Evolutionary conservation across 23 red algal species (phyloP).

Genomic region (Pyropia yezoensis): DNA sequence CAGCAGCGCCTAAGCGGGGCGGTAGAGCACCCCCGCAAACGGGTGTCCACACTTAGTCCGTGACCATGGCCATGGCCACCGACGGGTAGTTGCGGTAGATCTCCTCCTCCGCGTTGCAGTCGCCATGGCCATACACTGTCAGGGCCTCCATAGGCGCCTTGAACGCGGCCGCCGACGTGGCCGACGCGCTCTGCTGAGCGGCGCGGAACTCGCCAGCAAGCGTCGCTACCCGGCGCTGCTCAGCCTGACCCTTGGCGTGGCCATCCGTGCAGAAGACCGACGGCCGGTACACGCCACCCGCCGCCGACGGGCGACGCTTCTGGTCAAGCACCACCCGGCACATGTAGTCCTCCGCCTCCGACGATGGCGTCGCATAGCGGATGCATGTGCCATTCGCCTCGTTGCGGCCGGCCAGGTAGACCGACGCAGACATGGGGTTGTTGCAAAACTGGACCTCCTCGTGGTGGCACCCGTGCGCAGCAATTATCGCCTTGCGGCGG

Average conservation of each 20-base stretch:
- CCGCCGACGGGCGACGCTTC: slow-evolving; percentile 11
- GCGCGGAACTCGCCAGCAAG: slow-evolving; percentile 49
- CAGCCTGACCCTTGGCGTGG: slow-evolving; percentile 55
- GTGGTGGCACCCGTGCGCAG: slow-evolving; percentile 31
- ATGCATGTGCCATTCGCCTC: slow-evolving; percentile 53
- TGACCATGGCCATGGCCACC: slow-evolving; percentile 47
- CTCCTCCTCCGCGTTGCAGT: slow-evolving; percentile 56
- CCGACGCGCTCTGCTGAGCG: slow-evolving; percentile 15
- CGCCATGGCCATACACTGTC: slow-evolving; percentile 39
- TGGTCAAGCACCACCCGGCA: slow-evolving; percentile 24
- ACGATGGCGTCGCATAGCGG: slow-evolving; percentile 26
- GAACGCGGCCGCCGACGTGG: slow-evolving; percentile 26
- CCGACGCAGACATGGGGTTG: slow-evolving; percentile 53
- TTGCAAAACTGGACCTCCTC: slow-evolving; percentile 47
- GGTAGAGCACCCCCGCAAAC: not conserved
- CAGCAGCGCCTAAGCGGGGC: not conserved
- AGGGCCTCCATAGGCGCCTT: slow-evolving; percentile 22
- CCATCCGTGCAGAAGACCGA: slow-evolving; percentile 47
- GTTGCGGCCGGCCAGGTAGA: slow-evolving; percentile 23
- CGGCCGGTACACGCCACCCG: slow-evolving; percentile 42
- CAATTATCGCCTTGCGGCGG: slow-evolving; percentile 23
- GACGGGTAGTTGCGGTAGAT: slow-evolving; percentile 37
- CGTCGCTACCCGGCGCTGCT: slow-evolving; percentile 29
- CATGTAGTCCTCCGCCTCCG: slow-evolving; percentile 64
- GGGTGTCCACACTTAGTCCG: not conserved